These are phyloP conservation scores for Aurinia saxatilis DNA, from an alignment of 345 rosid genomes.

Conservation along the genomic window DNA sequence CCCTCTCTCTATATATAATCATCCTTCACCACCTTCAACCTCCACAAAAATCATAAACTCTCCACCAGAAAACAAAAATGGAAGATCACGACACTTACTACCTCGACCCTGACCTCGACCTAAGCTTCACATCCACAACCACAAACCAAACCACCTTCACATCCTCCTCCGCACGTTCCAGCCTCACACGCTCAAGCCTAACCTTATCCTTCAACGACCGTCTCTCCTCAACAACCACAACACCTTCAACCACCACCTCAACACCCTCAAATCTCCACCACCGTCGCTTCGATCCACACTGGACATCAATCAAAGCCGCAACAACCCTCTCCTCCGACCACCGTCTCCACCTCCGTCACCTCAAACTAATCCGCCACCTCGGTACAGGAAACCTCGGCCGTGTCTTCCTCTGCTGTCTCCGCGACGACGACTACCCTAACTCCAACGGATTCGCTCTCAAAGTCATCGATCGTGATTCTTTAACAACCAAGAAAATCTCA, in stretches of 20 bases:
- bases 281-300: constrained; percentile 50
- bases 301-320: constrained; percentile 58
- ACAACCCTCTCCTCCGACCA: constrained; percentile 53
- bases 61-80: constrained; percentile 16
- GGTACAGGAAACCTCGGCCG: constrained; percentile 70
- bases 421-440: constrained; percentile 39
- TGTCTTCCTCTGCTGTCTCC: constrained; percentile 66
- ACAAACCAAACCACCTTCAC: constrained; percentile 51
- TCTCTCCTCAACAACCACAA: constrained; percentile 38
- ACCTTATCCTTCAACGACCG: constrained; percentile 64
- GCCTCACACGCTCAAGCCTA: constrained; percentile 57
- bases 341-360: constrained; percentile 49
- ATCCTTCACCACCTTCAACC: neutral
- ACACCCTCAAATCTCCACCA: constrained; percentile 34
- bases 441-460: constrained; percentile 49
- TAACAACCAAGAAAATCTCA: constrained; percentile 48
- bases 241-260: constrained; percentile 21
- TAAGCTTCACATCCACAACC: constrained; percentile 55
- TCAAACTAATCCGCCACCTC: constrained; percentile 62
- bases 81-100: constrained; percentile 30
- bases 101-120: constrained; percentile 47
- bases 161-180: constrained; percentile 56
- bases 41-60: neutral
- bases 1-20: neutral
- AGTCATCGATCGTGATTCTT: constrained; percentile 50